These are phyloP conservation scores for Penicillium manginii DNA, from an alignment of 495 filamentous ascomycete species.

Conservation along the genomic window DNA sequence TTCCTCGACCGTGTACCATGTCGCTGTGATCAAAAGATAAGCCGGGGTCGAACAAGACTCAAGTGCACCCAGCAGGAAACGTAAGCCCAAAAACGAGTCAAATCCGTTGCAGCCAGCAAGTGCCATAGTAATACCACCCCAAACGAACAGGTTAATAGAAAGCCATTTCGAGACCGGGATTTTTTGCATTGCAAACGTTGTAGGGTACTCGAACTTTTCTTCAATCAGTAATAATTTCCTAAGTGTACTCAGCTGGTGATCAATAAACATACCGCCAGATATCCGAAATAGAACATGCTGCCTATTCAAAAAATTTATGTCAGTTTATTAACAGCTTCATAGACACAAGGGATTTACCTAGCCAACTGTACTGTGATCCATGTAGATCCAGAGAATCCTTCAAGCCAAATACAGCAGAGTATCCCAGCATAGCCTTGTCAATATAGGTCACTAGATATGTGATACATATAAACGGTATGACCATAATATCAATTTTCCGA, in stretches of 20 bases:
- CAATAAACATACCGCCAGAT: slow-evolving; percentile 29
- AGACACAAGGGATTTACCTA: slow-evolving; percentile 21
- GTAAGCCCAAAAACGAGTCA: slow-evolving; percentile 5
- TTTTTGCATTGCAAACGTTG: slow-evolving; percentile 12
- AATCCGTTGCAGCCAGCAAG: slow-evolving; percentile 9
- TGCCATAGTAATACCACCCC: slow-evolving; percentile 13
- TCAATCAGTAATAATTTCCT: neutral
- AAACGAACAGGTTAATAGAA: slow-evolving; percentile 6
- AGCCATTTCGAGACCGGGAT: slow-evolving; percentile 12
- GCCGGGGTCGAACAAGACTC: slow-evolving; percentile 33
- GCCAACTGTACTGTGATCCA: slow-evolving; percentile 53
- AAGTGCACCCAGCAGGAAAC: slow-evolving; percentile 30
- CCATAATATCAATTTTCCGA: slow-evolving; percentile 20
- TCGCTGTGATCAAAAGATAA: slow-evolving; percentile 35
- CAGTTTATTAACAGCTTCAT: neutral
- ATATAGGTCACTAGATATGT: slow-evolving; percentile 21
- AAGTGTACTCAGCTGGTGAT: neutral
- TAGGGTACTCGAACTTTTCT: slow-evolving; percentile 15
- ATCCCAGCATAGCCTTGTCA: slow-evolving; percentile 23
- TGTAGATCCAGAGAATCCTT: slow-evolving; percentile 44
- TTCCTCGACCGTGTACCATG: slow-evolving; percentile 36
- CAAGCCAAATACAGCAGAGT: slow-evolving; percentile 55
- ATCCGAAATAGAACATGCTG: slow-evolving; percentile 58
- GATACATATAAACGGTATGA: slow-evolving; percentile 20
- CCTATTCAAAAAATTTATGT: neutral